Conservation (phyloP, 768 basidiomycete species). For the Boletus reticuloceps region DNA sequence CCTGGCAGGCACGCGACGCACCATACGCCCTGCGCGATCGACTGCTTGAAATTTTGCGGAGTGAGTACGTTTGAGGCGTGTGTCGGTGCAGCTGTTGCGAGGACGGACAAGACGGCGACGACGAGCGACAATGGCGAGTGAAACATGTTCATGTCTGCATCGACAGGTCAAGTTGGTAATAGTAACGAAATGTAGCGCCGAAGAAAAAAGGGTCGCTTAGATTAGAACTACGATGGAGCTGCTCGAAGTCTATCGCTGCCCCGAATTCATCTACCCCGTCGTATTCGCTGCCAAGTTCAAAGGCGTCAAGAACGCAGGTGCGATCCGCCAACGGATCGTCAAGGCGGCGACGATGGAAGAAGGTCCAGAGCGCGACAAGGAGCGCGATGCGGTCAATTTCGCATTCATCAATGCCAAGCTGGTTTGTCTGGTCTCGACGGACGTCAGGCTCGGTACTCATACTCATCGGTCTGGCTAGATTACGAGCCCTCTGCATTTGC, state of each 20-base stretch:
- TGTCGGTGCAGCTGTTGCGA: constrained; percentile 35
- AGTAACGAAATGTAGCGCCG: no score
- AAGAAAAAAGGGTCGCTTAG: neutral
- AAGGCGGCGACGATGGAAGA: constrained; percentile 56
- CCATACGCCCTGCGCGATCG: constrained; percentile 61
- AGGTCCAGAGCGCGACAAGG: constrained; percentile 59
- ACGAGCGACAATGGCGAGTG: constrained; percentile 25
- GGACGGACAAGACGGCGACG: constrained; percentile 29
- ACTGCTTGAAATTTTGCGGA: constrained; percentile 55
- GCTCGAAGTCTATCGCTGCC: constrained; percentile 58
- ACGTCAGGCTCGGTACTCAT: neutral
- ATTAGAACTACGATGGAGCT: constrained; percentile 16
- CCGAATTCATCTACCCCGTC: constrained; percentile 45
- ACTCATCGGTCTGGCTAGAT: constrained; percentile 51
- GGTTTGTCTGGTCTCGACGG: constrained; percentile 43
- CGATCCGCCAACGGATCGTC: constrained; percentile 65
- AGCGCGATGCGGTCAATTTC: constrained; percentile 81
- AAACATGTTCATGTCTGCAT: neutral
- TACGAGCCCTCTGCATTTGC: constrained; percentile 74
- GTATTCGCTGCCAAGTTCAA: constrained; percentile 68
- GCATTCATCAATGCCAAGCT: constrained; percentile 86
- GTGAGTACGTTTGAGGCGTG: constrained; percentile 41
- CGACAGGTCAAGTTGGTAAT: neutral
- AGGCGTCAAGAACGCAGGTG: constrained; percentile 59
- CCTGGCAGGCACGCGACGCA: constrained; percentile 15